Evolutionary conservation across 495 filamentous ascomycete species (phyloP), one percentile per base, ranked within the genome.

Genomic region (Aspergillus sparsus): DNA sequence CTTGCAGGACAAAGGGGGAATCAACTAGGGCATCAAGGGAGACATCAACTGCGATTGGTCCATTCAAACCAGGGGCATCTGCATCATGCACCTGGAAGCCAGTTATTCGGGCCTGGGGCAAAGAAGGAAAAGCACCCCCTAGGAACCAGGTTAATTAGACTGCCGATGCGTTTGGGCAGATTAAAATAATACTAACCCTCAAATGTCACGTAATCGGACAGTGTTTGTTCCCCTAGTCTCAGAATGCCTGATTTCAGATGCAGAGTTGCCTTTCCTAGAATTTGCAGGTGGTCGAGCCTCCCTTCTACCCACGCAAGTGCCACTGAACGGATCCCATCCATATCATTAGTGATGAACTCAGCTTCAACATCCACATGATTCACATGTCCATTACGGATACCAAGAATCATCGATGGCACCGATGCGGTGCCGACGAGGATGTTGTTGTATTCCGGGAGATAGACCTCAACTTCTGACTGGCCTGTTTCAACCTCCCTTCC

Each of bases 281-380:
- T 68, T 51, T 79, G 82, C 35, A 98, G 70, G 51, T 78, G 74
- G 2, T 82, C 82, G 51, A 98, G 71, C 53, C 80, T 84, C 35
- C 93, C 93, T 16, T 89, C 84, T 55, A 98, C 65, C 87, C 91
- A 98, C 69, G 96, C 90, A 62, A 91, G 86, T 15, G 91, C 91
- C 57, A 98, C 82, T n/a, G 79, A 79, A 46, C 89, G 86, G 52
- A 97, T 83, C 8, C 85, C 88, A 59, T 89, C 85, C n/a, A 90
- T 74, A 63, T 92, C 85, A 35, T 90, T 91, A 15, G 91, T 87
- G 27, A 80, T 71, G 52, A 97, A 71, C 60, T 94, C 87, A 34
- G 86, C 82, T 55, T 93, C 70, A 60, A 97, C 87, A 62, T 97
- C 90, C 36, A 97, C 74, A 53, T 80, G 73, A 18, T 89, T 97